A percentile compares a stretch with the other conserved stretches of the same genome.
Evolutionary conservation across 495 filamentous ascomycete genomes (phyloP).

Genomic region (Talaromyces ruber): DNA sequence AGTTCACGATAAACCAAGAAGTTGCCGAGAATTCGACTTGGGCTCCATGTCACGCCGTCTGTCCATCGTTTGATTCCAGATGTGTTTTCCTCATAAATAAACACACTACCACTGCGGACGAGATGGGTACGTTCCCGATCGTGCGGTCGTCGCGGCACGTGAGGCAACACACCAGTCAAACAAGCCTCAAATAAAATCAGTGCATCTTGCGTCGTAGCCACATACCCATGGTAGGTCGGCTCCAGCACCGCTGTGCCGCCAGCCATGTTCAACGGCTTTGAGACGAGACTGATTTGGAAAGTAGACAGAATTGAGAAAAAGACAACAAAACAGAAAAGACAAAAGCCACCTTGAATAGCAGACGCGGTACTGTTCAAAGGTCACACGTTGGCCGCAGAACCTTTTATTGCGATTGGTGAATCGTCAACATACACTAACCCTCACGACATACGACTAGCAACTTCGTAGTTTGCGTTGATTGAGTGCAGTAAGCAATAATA

Average conservation of each 20-base stretch:
- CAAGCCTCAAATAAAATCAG: slow-evolving; percentile 69
- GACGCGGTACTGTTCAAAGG: background rate
- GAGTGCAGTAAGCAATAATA: background rate
- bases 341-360: background rate
- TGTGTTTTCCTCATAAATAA: slow-evolving; percentile 83
- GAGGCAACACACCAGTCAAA: slow-evolving; percentile 56
- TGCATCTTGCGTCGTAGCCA: slow-evolving; percentile 65
- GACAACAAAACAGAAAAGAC: slow-evolving; percentile 2
- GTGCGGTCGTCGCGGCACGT: slow-evolving; percentile 75
- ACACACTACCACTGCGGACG: slow-evolving; percentile 75
- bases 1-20: slow-evolving; percentile 87
- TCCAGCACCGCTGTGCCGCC: slow-evolving; percentile 39
- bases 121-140: slow-evolving; percentile 67
- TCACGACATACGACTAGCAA: background rate
- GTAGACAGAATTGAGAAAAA: background rate
- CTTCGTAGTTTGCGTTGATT: background rate
- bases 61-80: slow-evolving; percentile 94
- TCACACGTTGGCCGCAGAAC: background rate
- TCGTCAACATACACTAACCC: background rate
- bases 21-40: slow-evolving; percentile 80
- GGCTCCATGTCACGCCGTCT: slow-evolving; percentile 82
- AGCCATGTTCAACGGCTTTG: slow-evolving; percentile 25
- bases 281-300: slow-evolving; percentile 2
- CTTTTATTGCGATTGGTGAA: background rate
- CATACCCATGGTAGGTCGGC: slow-evolving; percentile 57